Evolutionary conservation across 2,329 filamentous ascomycete genomes (phyloP), one percentile per base, ranked within the genome.

Genomic region (Calonectria pteridis): DNA sequence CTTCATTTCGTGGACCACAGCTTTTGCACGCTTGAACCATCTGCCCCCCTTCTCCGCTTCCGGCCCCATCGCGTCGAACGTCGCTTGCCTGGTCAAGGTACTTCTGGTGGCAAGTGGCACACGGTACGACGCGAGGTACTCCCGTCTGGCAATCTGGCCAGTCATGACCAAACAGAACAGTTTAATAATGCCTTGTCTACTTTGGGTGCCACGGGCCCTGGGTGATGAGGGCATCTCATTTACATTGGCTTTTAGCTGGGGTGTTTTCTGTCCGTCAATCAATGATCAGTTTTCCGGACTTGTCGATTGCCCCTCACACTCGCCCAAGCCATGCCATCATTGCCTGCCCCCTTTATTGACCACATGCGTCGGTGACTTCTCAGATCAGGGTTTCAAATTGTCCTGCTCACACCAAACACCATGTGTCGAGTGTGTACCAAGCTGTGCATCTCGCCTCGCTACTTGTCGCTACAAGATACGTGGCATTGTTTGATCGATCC

Each of bases 1-100:
- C 70, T 77, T 79, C 77, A 79, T 79, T 79, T 79, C 77, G 75
- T 72, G 33, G 65, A 49, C 65, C 65, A 55, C 13, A 49, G 37
- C 58, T 40, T 59, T 59, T 69, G 67, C 31, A 31, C 26, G 55
- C 58, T 64, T 35, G 70, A 72, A 72, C 58, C 49, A 65, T 72
- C 53, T n/a, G 46, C 40, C 35, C 26, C 55, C 70, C n/a, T 37
- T 33, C 35, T 71, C 31, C 20, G 29, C 29, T 43, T 43, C 40
- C 40, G 69, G 49, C 33, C 58, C 67, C 46, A 64, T 70, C 68
- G 16, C 59, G 33, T 65, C 55, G 31, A 37, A 59, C 55, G 33
- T 59, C 55, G 66, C 33, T 31, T 46, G 46, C 33, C 28, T 28
- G 55, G 43, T 33, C 67, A 49, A 53, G 65, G 65, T 67, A 67